Conservation (phyloP, 2,329 filamentous ascomycete species). For the Fusarium sacchari region DNA sequence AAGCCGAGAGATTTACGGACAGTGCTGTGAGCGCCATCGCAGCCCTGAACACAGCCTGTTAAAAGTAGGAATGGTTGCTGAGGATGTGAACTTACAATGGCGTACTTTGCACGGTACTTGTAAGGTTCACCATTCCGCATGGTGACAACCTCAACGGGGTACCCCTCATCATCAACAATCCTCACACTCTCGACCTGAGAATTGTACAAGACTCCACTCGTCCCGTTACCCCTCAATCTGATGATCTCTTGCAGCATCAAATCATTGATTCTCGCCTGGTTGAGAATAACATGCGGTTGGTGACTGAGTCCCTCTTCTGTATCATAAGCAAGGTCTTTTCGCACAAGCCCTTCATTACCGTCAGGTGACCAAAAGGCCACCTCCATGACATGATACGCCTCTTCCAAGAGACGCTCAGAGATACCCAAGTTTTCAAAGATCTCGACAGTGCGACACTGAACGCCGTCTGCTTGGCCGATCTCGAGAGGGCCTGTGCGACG, state of each 20-base stretch:
- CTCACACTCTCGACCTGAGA: conserved; percentile 29
- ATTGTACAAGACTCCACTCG: conserved; percentile 18
- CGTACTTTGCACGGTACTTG: conserved; percentile 29
- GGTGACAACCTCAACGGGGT: conserved; percentile 22
- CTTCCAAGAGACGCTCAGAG: conserved; percentile 69
- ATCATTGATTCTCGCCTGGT: conserved; percentile 48
- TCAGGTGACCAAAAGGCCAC: conserved; percentile 72
- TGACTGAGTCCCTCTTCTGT: conserved; percentile 69
- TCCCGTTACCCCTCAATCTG: neutral
- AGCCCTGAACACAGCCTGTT: neutral
- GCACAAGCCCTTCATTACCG: conserved; percentile 63
- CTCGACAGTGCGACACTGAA: conserved; percentile 73
- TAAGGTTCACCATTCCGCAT: neutral
- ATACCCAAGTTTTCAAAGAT: conserved; percentile 79
- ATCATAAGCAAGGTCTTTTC: conserved; percentile 70
- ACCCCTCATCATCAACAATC: neutral
- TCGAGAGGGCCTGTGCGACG: neutral
- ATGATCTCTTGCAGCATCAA: conserved; percentile 36
- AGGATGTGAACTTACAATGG: conserved; percentile 10
- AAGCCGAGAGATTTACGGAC: conserved; percentile 40
- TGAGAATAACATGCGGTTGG: conserved; percentile 74
- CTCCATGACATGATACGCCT: conserved; percentile 73
- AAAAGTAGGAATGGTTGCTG: too few species aligned
- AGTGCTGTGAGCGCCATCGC: conserved; percentile 42
- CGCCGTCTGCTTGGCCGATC: conserved; percentile 57